Evolutionary conservation across 441 rosid genomes (phyloP), one percentile per base, ranked within the genome.

Genomic region (Cnidoscolus chayamansa): DNA sequence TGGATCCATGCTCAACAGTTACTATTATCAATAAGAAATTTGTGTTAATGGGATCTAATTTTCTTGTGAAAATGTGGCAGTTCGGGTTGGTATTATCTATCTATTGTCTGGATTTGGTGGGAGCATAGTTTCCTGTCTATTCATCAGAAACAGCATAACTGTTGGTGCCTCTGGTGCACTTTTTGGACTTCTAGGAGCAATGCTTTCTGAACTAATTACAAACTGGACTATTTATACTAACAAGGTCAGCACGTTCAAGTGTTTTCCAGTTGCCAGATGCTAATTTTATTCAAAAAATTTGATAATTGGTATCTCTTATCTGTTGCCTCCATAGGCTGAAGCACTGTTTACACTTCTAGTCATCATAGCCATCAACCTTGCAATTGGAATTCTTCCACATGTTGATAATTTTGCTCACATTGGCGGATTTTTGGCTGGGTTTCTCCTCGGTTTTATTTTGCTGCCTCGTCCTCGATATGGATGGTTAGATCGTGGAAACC

Each of bases 151-250:
- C 51, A 86, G 70, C 51, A 87, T 90, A 54, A 89, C 95, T 13
- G 97, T 92, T 11, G 97, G 97, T 65, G 97, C 97, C 12, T 94
- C 98, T 0, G 92, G 98, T 77, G 97, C 98, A 68, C 82, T 92
- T 71, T 92, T 92, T 51, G 97, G 98, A 50, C 91, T 92, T 63
- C 83, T 90, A 8, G 97, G 98, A 40, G 97, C 98, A 35, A 88
- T 92, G 97, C 81, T 89, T 53, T 89, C 98, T 0, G 98, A 92
- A 80, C 89, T 94, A 47, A 74, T 90, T 6, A 88, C 91, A 71
- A 92, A 94, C 75, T 94, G 97, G 98, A 84, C 86, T 47, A 88
- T 90, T 71, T 94, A 94, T 64, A 62, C 89, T 10, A 88, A 83
- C 75, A 94, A 87, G 95, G 98, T 89, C 62, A 17, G 79, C 32